Conservation (phyloP, 2,329 filamentous ascomycete genomes). For the Alternaria ethzedia region DNA sequence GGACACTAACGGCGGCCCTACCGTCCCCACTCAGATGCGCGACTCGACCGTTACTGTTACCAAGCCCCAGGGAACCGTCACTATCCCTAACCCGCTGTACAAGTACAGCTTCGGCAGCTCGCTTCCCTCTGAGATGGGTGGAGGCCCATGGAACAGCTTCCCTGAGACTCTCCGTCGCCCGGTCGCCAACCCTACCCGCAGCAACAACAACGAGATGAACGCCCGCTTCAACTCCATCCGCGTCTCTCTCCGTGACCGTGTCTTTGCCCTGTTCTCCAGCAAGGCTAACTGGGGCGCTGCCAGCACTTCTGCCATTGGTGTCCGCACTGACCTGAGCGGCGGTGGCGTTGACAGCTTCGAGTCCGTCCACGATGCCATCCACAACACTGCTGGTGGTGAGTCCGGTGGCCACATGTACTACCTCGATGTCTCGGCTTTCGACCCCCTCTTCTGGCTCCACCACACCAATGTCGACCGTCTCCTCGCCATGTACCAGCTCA, state of each 20-base stretch:
- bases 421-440: slow-evolving; percentile 76
- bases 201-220: slow-evolving; percentile 48
- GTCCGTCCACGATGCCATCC: slow-evolving; percentile 43
- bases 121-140: slow-evolving; percentile 59
- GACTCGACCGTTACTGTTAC: slow-evolving; percentile 53
- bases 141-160: slow-evolving; percentile 42
- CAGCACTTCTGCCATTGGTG: slow-evolving; percentile 40
- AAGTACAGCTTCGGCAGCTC: slow-evolving; percentile 56
- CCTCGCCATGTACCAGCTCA: slow-evolving; percentile 78
- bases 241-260: slow-evolving; percentile 44
- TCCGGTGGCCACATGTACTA: slow-evolving; percentile 75
- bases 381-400: slow-evolving; percentile 44
- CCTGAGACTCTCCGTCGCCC: slow-evolving; percentile 43
- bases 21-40: slow-evolving; percentile 45
- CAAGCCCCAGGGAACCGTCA: slow-evolving; percentile 48
- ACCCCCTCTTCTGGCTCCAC: slow-evolving; percentile 65
- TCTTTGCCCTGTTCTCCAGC: slow-evolving; percentile 46
- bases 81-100: slow-evolving; percentile 56
- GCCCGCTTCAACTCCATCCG: slow-evolving; percentile 35
- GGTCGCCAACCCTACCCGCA: slow-evolving; percentile 40
- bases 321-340: slow-evolving; percentile 34
- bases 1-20: slow-evolving; percentile 37
- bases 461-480: slow-evolving; percentile 49
- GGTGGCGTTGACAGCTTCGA: slow-evolving; percentile 47
- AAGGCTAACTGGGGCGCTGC: slow-evolving; percentile 39